Percentiles rank a stretch among this genome's conserved stretches.
phyloP scores from a whole-genome alignment of 306 rosid species.

The Prosopis cineraria region DNA sequence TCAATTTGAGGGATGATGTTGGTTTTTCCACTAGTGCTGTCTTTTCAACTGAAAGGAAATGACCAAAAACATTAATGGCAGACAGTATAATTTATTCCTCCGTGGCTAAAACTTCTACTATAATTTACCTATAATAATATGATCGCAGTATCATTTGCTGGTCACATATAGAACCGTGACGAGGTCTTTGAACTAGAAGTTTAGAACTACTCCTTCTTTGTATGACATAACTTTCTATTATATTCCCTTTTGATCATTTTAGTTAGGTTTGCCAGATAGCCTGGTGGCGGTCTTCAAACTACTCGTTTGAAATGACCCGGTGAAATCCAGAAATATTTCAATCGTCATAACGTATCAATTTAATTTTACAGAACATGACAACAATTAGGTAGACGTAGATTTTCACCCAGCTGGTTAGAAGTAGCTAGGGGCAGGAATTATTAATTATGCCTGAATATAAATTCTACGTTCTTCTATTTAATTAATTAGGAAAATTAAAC shows the following conservation, averaged over 20 bases:
- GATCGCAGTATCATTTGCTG: not conserved
- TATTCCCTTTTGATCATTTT: not conserved
- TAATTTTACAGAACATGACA: not conserved
- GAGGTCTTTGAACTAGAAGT: not conserved
- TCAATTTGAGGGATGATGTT: slow-evolving; percentile 38
- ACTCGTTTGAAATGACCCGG: not conserved
- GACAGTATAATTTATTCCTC: slow-evolving; percentile 41
- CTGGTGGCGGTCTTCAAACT: not conserved
- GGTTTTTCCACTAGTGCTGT: slow-evolving; percentile 49
- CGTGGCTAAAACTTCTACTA: slow-evolving; percentile 28
- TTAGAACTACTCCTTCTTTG: not conserved
- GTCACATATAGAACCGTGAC: not conserved
- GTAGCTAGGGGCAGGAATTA: not conserved
- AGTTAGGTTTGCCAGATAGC: slow-evolving; percentile 14
- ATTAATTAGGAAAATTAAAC: not conserved
- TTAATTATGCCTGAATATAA: not conserved
- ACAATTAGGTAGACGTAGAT: not conserved
- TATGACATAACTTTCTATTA: not conserved
- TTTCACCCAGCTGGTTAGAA: not conserved
- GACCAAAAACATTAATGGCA: slow-evolving; percentile 39
- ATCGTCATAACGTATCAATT: not conserved
- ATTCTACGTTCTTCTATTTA: not conserved
- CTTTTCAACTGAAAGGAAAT: slow-evolving; percentile 48
- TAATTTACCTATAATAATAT: slow-evolving; percentile 3
- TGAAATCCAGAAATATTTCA: not conserved